Percentiles rank a stretch among this genome's conserved stretches.
These are phyloP conservation scores for Rhamnella rubrinervis DNA, from an alignment of 331 rosid genomes.

Conservation along the genomic window DNA sequence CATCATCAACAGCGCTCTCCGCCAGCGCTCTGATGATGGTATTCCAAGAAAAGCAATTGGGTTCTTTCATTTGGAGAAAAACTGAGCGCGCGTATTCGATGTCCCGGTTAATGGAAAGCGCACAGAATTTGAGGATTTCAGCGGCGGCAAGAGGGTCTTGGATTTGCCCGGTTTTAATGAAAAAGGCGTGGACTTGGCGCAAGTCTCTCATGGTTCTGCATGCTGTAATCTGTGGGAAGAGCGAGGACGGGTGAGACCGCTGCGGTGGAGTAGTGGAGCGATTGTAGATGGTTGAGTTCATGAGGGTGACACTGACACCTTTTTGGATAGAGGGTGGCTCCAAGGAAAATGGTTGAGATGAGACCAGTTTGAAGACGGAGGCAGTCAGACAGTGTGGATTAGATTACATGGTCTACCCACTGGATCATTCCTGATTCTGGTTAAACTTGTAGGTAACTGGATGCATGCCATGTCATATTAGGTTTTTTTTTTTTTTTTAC, in stretches of 20 bases:
- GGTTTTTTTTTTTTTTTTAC: too few relatives aligned
- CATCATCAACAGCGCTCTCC: slow-evolving; percentile 38
- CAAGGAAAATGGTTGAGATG: background rate
- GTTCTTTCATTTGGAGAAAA: slow-evolving; percentile 44
- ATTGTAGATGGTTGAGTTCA: slow-evolving; percentile 33
- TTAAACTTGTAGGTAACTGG: too few relatives aligned
- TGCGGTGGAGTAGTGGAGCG: slow-evolving; percentile 19
- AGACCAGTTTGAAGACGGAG: too few relatives aligned
- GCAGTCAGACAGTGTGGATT: too few relatives aligned
- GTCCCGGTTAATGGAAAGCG: slow-evolving; percentile 45
- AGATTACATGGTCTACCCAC: too few relatives aligned
- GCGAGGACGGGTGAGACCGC: slow-evolving; percentile 36
- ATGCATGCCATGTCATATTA: too few relatives aligned
- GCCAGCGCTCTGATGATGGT: slow-evolving; percentile 62
- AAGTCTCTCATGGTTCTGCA: slow-evolving; percentile 58
- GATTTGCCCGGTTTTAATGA: slow-evolving; percentile 60
- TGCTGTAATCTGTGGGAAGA: slow-evolving; percentile 44
- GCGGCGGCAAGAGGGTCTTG: slow-evolving; percentile 58
- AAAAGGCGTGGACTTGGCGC: slow-evolving; percentile 60
- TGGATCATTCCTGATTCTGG: too few relatives aligned
- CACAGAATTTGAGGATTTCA: slow-evolving; percentile 48
- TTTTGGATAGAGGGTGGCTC: too few relatives aligned
- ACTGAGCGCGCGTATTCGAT: slow-evolving; percentile 36
- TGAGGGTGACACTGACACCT: background rate
- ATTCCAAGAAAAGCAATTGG: slow-evolving; percentile 76